Base-by-base conservation (phyloP, 2,329 filamentous ascomycete genomes). In the Beauveria australis region DNA sequence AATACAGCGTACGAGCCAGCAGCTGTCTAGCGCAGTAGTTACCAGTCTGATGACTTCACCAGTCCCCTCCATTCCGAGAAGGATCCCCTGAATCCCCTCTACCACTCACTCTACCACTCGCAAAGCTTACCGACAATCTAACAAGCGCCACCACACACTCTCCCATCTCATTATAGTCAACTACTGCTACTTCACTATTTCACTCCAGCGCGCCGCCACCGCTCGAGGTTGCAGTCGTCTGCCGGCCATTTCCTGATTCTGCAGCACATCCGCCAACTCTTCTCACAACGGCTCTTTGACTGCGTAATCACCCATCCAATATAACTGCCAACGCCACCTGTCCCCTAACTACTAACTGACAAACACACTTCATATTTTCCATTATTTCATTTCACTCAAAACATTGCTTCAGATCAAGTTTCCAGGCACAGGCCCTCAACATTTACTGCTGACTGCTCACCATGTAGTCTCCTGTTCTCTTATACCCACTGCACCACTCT, bases 371-470 rank as follows among this genome's bases (percentile, higher is more conserved):
- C 30, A n/a, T 47, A 14, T 7, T 54, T 9, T 2, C 19, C n/a
- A 6, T 18, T 2, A 1, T 43, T 6, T n/a, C 7, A 19, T 16
- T 9, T 28, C 44, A 26, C 19, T 28, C 7, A 30, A 18, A 18
- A 10, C 26, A 43, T 22, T 18, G 10, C 16, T 22, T 37, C 19
- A 16, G 18, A 26, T n/a, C 28, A n/a, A 10, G 43, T 18, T 12
- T n/a, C 24, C 26, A 53, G 30, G 47, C 40, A 59, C 48, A 59
- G 37, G 14, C 48, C 24, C 28, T 14, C 18, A 8, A 44, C 22
- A 47, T 14, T 37, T 40, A 19, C n/a, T 46, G 56, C 56, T 59
- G 47, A 53, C 56, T 46, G 18, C 26, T 59, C 56, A 46, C 47
- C 18, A 51, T 22, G 22, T 22, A n/a, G 3, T 49, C 30, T 14